Percentiles rank a stretch among this genome's conserved stretches.
phyloP scores from a whole-genome alignment of 2,329 filamentous ascomycete genomes.

The Penicillium frequentans region DNA sequence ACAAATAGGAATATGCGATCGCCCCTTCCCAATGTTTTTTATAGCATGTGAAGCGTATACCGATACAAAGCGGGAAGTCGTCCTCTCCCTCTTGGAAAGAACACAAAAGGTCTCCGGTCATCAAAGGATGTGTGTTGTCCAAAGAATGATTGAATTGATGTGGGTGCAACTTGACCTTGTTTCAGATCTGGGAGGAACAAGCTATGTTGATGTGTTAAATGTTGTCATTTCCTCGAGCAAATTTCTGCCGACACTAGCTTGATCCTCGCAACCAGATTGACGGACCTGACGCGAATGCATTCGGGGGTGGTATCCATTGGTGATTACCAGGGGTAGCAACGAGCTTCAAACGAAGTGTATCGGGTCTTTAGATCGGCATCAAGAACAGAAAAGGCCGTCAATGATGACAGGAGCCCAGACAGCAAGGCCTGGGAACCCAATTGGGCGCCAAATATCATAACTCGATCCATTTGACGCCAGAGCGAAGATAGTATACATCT shows the following conservation, averaged over 20 bases:
- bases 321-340: too few relatives aligned
- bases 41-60: constrained; percentile 5
- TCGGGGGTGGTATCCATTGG: too few relatives aligned
- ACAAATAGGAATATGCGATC: constrained; percentile 1
- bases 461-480: too few relatives aligned
- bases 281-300: too few relatives aligned
- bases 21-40: constrained; percentile 8
- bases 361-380: too few relatives aligned
- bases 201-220: neutral
- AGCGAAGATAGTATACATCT: too few relatives aligned
- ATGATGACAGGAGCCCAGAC: too few relatives aligned
- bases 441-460: too few relatives aligned
- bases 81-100: neutral
- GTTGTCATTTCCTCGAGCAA: neutral
- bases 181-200: neutral
- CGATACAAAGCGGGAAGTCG: neutral
- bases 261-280: neutral
- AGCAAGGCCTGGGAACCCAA: too few relatives aligned
- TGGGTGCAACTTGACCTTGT: constrained; percentile 5
- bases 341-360: too few relatives aligned
- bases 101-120: neutral
- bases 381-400: too few relatives aligned
- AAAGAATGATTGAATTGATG: constrained; percentile 3
- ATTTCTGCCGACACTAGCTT: neutral
- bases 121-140: neutral